phyloP scores from a whole-genome alignment of 495 filamentous ascomycete genomes.

The Xylaria acuta region DNA sequence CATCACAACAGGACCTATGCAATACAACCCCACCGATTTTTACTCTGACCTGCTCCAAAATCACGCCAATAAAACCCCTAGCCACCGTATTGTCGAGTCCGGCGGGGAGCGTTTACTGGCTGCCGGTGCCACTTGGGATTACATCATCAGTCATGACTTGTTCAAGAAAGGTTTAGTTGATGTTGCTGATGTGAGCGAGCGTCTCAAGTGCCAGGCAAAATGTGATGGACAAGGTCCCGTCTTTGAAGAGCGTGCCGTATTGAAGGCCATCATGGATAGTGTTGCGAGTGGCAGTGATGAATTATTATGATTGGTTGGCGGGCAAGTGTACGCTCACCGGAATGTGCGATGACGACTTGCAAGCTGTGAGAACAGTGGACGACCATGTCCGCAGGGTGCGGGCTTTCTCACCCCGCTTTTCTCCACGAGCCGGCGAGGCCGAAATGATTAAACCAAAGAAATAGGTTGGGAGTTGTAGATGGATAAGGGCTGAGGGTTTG shows the following conservation, averaged over 20 bases:
- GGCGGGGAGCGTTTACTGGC: constrained; percentile 80
- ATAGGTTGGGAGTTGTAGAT: background rate
- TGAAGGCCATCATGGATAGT: constrained; percentile 78
- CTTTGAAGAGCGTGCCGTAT: constrained; percentile 78
- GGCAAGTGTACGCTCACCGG: background rate
- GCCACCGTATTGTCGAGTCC: constrained; percentile 73
- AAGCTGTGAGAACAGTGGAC: background rate
- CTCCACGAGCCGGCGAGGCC: background rate
- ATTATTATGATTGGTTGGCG: constrained; percentile 59
- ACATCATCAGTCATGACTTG: constrained; percentile 82
- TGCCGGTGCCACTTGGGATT: constrained; percentile 85
- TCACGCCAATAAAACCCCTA: constrained; percentile 64
- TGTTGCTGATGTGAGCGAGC: constrained; percentile 76
- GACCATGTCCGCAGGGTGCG: background rate
- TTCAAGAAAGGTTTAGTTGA: constrained; percentile 85
- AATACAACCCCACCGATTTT: constrained; percentile 77
- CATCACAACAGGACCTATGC: constrained; percentile 69
- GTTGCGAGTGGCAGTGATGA: constrained; percentile 76
- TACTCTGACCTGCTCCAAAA: constrained; percentile 60
- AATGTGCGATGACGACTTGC: background rate
- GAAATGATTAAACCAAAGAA: background rate
- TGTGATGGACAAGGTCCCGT: constrained; percentile 92
- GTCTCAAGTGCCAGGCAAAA: constrained; percentile 75
- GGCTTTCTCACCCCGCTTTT: background rate
- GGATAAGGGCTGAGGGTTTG: background rate